These are phyloP conservation scores for Akebia trifoliata DNA, from an alignment of 164 flowering plant species.

Conservation along the genomic window DNA sequence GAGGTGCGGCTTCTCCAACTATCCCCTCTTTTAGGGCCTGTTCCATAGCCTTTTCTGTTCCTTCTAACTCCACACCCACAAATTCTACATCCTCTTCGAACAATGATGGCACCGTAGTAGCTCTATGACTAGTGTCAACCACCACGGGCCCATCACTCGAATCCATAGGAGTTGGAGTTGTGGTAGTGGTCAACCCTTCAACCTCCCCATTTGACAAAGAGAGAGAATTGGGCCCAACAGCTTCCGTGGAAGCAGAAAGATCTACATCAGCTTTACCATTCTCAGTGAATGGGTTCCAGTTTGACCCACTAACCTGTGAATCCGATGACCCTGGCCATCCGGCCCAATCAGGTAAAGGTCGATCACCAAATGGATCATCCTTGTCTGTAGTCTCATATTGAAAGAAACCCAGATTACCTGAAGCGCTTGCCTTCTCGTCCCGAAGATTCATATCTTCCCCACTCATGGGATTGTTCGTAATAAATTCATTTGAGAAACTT, in stretches of 20 bases:
- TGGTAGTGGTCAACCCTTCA: conserved; percentile 40
- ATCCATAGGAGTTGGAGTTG: conserved; percentile 20
- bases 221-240: conserved; percentile 7
- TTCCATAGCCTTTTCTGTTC: conserved; percentile 87
- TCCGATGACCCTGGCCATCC: conserved; percentile 68
- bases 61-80: conserved; percentile 88
- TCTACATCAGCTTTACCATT: conserved; percentile 16
- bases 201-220: conserved; percentile 34
- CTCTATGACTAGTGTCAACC: conserved; percentile 24
- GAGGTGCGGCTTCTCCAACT: conserved; percentile 86
- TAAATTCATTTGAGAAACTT: conserved; percentile 17
- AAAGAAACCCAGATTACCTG: conserved; percentile 32
- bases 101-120: conserved; percentile 52
- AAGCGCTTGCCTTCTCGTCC: conserved; percentile 26
- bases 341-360: conserved; percentile 71
- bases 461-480: conserved; percentile 18
- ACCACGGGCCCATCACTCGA: conserved; percentile 29
- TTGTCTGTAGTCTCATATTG: conserved; percentile 36
- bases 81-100: conserved; percentile 90
- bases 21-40: conserved; percentile 88
- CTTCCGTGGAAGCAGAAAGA: conserved; percentile 18
- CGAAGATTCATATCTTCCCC: conserved; percentile 21
- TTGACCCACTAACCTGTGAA: conserved; percentile 51
- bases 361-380: too few relatives aligned
- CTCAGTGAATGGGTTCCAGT: conserved; percentile 57